Conservation (phyloP, 176 grass and related monocot species). For the Cymbopogon citratus region DNA sequence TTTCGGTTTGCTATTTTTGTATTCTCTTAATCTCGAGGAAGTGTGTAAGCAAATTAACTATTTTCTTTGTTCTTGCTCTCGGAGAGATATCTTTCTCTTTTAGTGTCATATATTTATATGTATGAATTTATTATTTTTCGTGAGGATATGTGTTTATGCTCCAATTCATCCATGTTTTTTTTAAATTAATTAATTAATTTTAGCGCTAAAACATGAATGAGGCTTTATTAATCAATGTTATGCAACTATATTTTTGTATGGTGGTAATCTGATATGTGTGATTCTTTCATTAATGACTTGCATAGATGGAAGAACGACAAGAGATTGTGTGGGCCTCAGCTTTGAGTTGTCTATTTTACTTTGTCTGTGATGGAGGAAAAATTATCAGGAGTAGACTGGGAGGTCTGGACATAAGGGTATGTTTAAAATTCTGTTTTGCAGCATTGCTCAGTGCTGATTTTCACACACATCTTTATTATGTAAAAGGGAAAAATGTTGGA, state of each 20-base stretch:
- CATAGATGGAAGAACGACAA: conserved; percentile 83
- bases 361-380: conserved; percentile 89
- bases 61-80: not conserved
- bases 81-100: not conserved
- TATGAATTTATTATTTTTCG: not conserved
- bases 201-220: not conserved
- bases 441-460: not conserved
- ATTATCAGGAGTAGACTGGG: conserved; percentile 80
- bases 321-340: conserved; percentile 99
- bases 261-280: not conserved
- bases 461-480: not conserved
- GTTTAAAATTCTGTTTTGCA: conserved; percentile 7
- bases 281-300: conserved; percentile 13
- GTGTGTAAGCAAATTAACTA: not conserved
- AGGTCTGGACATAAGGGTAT: conserved; percentile 97
- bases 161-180: not conserved
- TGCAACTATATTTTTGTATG: not conserved
- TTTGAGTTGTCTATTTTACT: conserved; percentile 96
- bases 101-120: not conserved
- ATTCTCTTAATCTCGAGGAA: not conserved
- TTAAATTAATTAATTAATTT: not conserved
- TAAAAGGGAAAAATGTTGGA: not conserved
- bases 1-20: conserved; percentile 20
- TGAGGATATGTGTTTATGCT: not conserved
- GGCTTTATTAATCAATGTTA: not conserved